These are phyloP conservation scores for Monosporascus sp. DNA, from an alignment of 2,329 filamentous ascomycete species.

Conservation along the genomic window DNA sequence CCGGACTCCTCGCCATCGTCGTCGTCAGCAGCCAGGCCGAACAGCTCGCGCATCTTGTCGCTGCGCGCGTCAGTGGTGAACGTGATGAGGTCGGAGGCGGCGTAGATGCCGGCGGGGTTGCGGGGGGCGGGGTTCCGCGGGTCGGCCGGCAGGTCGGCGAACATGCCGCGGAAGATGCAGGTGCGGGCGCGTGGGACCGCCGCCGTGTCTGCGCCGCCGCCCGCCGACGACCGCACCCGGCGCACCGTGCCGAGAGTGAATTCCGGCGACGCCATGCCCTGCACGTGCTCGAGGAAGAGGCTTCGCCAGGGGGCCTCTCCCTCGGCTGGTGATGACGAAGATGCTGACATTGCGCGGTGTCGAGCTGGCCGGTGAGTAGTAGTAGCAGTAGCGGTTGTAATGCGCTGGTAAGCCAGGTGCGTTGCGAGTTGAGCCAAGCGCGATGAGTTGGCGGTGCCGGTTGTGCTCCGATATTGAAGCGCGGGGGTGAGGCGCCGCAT, in stretches of 20 bases:
- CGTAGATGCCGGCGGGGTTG: constrained; percentile 62
- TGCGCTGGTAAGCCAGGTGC: constrained; percentile 9
- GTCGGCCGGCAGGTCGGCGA: constrained; percentile 66
- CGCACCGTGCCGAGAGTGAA: constrained; percentile 50
- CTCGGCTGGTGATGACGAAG: constrained; percentile 18
- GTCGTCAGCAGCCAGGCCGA: constrained; percentile 42
- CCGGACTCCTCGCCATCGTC: constrained; percentile 32
- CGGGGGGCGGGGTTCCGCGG: constrained; percentile 65
- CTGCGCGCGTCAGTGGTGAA: constrained; percentile 88
- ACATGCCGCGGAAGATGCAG: constrained; percentile 83
- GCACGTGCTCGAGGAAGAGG: constrained; percentile 46
- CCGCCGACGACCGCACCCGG: constrained; percentile 16
- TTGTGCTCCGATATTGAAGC: too few species aligned
- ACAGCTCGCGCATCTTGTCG: constrained; percentile 73
- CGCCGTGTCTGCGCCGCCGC: constrained; percentile 19
- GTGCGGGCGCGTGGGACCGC: constrained; percentile 61
- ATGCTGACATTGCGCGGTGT: constrained; percentile 8
- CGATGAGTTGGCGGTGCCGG: constrained; percentile 5
- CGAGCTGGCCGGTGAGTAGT: neutral
- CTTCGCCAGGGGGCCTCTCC: constrained; percentile 46
- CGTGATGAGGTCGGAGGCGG: constrained; percentile 71
- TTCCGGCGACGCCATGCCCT: constrained; percentile 40
- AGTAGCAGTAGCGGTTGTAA: neutral
- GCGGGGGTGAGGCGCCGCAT: constrained; percentile 8
- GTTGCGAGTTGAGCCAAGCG: constrained; percentile 10